These are phyloP conservation scores for Xylariaceae sp. DNA, from an alignment of 2,329 filamentous ascomycete species.

Conservation along the genomic window DNA sequence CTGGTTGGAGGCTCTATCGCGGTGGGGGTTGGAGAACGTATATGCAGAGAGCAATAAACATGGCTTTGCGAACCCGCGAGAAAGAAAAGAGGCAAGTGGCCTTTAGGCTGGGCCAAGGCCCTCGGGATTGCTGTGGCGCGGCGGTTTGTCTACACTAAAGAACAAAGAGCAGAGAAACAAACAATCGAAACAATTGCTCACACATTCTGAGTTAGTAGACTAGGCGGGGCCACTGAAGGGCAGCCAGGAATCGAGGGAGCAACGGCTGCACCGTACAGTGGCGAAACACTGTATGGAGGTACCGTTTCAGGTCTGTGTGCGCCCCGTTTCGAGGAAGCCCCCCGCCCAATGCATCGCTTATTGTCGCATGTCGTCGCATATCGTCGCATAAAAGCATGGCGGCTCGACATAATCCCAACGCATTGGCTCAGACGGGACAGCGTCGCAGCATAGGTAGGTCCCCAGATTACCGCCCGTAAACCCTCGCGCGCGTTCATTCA, in stretches of 20 bases:
- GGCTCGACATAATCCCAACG: no score
- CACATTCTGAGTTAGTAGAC: constrained; percentile 1
- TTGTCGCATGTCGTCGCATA: no score
- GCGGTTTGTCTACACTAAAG: constrained; percentile 3
- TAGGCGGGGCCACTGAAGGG: neutral
- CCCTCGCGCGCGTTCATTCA: no score
- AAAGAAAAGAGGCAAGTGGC: neutral
- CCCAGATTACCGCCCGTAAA: no score
- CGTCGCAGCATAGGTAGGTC: no score
- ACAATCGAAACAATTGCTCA: constrained; percentile 19
- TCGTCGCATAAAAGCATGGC: no score
- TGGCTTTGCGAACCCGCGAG: constrained; percentile 8
- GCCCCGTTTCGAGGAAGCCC: no score
- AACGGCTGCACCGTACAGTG: neutral
- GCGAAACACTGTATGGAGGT: neutral
- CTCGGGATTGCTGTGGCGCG: constrained; percentile 13
- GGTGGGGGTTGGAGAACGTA: constrained; percentile 1
- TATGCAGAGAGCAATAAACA: constrained; percentile 4
- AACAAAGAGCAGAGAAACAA: constrained; percentile 19
- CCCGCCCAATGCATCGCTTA: no score
- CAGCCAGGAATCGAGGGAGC: neutral
- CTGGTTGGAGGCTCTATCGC: constrained; percentile 10
- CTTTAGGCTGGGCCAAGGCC: constrained; percentile 2
- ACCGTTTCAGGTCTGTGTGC: no score
- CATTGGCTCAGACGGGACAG: no score